Percentiles rank a stretch among this genome's conserved stretches.
Evolutionary conservation across 2,329 filamentous ascomycete species (phyloP).

Genomic region (Aureobasidium uvarum): DNA sequence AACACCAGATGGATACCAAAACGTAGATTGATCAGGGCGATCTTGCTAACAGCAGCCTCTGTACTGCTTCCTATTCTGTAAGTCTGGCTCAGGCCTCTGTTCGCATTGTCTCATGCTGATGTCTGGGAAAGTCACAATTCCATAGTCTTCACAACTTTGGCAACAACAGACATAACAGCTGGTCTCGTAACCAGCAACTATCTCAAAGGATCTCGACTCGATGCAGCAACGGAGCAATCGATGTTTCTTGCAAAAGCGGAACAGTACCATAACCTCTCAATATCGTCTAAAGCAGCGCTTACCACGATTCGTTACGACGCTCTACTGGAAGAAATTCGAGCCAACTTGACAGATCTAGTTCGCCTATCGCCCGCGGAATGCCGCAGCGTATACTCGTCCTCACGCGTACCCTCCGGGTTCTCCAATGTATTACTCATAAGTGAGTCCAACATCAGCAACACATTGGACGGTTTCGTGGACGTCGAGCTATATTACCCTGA

Average conservation of each 20-base stretch:
- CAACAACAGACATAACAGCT: constrained; percentile 8
- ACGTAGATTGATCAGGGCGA: not conserved
- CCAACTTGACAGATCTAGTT: not conserved
- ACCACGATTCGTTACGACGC: not conserved
- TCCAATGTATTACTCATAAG: constrained; percentile 9
- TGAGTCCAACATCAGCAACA: not conserved
- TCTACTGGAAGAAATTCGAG: not conserved
- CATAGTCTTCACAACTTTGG: not conserved
- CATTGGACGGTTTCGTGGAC: constrained; percentile 1
- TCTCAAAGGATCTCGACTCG: constrained; percentile 1
- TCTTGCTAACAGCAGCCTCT: not conserved
- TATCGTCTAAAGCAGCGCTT: not conserved
- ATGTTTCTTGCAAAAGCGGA: not conserved
- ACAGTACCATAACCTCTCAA: not conserved
- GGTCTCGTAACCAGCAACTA: constrained; percentile 4
- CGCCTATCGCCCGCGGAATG: not conserved
- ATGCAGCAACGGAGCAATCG: not conserved
- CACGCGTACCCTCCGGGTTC: not conserved
- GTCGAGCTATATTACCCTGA: constrained; percentile 5
- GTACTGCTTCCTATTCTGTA: constrained; percentile 1
- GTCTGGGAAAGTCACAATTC: not conserved
- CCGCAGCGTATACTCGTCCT: constrained; percentile 2
- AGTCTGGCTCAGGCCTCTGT: not conserved
- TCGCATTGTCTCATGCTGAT: not conserved
- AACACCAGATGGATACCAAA: constrained; percentile 8